A percentile compares a stretch with the other conserved stretches of the same genome.
Conservation (phyloP, 2,329 filamentous ascomycete species). For the Fusarium circinatum region DNA sequence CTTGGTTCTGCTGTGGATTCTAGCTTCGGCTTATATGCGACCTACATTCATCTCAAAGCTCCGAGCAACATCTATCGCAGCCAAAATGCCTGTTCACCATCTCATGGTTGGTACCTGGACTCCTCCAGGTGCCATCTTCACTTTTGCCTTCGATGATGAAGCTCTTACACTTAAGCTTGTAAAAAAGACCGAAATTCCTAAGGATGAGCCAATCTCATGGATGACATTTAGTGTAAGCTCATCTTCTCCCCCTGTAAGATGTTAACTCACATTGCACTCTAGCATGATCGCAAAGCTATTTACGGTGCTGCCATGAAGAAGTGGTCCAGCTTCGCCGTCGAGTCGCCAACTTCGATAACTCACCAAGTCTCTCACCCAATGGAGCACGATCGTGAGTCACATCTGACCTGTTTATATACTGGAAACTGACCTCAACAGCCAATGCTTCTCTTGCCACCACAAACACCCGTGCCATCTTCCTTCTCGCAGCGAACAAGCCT, state of each 20-base stretch:
- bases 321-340: constrained; percentile 84
- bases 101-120: constrained; percentile 95
- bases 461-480: constrained; percentile 90
- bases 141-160: constrained; percentile 87
- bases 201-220: constrained; percentile 91
- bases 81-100: constrained; percentile 80
- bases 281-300: constrained; percentile 85
- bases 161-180: constrained; percentile 77
- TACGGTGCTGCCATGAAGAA: constrained; percentile 95
- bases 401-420: neutral
- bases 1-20: neutral
- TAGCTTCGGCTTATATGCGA: constrained; percentile 4
- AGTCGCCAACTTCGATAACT: constrained; percentile 78
- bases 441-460: constrained; percentile 74
- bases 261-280: neutral
- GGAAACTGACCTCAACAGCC: constrained; percentile 55
- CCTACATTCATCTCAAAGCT: constrained; percentile 20
- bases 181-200: constrained; percentile 82
- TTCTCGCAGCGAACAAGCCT: constrained; percentile 79
- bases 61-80: constrained; percentile 22
- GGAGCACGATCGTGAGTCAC: constrained; percentile 74
- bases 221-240: constrained; percentile 86
- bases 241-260: neutral
- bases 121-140: constrained; percentile 88
- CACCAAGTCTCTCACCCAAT: constrained; percentile 81